phyloP scores from a whole-genome alignment of 345 rosid genomes.

The Arabis hirsuta region DNA sequence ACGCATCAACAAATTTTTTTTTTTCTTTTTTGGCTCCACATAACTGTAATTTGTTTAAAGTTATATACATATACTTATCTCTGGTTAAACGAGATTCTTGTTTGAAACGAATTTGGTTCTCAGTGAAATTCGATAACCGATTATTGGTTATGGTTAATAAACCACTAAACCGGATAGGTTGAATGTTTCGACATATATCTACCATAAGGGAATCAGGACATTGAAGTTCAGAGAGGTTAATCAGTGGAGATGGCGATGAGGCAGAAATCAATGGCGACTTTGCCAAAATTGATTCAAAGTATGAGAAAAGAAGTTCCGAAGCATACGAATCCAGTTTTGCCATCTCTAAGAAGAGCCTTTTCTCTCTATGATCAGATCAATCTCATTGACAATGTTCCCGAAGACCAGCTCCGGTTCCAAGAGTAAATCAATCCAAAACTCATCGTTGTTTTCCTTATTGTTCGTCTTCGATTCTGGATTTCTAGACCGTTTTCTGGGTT shows the following conservation, averaged over 20 bases:
- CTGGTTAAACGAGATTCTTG: too few species aligned
- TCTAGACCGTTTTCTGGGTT: not conserved
- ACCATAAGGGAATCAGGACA: not conserved
- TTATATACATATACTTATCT: not conserved
- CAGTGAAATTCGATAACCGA: not conserved
- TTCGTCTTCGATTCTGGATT: not conserved
- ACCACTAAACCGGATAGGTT: slow-evolving; percentile 21
- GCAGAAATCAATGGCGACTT: slow-evolving; percentile 49
- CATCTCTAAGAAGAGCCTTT: slow-evolving; percentile 83
- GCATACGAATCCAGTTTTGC: slow-evolving; percentile 47
- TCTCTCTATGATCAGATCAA: slow-evolving; percentile 97
- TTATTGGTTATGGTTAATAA: not conserved
- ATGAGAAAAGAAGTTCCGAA: slow-evolving; percentile 44
- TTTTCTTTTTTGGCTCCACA: slow-evolving; percentile 17
- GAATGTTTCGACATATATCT: not conserved
- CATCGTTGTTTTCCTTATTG: not conserved
- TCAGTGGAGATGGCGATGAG: slow-evolving; percentile 56
- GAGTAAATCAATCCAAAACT: slow-evolving; percentile 46
- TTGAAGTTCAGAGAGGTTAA: not conserved
- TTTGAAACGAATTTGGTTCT: not conserved
- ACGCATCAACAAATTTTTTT: slow-evolving; percentile 3
- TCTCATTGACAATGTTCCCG: slow-evolving; percentile 84
- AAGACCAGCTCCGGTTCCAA: slow-evolving; percentile 93
- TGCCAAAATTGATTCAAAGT: slow-evolving; percentile 53
- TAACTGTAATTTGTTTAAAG: not conserved